Conservation (phyloP, 2,329 filamentous ascomycete species). For the Paraphoma chrysanthemicola region DNA sequence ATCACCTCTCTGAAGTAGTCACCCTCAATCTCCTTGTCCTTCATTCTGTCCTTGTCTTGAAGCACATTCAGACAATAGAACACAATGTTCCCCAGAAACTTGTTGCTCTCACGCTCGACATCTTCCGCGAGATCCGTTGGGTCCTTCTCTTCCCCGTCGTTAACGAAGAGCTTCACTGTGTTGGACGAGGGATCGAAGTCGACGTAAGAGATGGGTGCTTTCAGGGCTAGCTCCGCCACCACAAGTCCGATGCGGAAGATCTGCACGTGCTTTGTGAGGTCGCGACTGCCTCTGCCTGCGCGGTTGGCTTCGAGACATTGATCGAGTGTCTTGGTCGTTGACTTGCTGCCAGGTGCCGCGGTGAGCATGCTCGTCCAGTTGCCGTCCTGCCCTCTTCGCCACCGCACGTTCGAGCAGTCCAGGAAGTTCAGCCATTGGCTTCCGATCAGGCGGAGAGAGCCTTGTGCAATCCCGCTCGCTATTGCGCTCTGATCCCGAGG, state of each 20-base stretch:
- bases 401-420: conserved; percentile 31
- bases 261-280: conserved; percentile 28
- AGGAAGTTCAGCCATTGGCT: conserved; percentile 33
- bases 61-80: conserved; percentile 28
- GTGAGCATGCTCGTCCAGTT: conserved; percentile 34
- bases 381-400: conserved; percentile 24
- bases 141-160: conserved; percentile 20
- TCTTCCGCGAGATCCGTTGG: conserved; percentile 28
- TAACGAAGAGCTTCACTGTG: conserved; percentile 19
- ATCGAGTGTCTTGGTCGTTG: conserved; percentile 21
- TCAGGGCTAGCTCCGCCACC: conserved; percentile 30
- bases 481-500: conserved; percentile 33
- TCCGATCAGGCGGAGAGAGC: conserved; percentile 30
- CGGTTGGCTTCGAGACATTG: conserved; percentile 12
- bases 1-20: conserved; percentile 30
- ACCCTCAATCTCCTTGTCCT: conserved; percentile 23
- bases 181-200: conserved; percentile 14
- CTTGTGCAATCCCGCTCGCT: conserved; percentile 29
- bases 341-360: conserved; percentile 16
- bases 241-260: conserved; percentile 39
- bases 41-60: conserved; percentile 21
- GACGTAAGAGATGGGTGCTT: conserved; percentile 22
- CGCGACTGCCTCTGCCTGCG: conserved; percentile 9
- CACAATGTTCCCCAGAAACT: conserved; percentile 31
- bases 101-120: conserved; percentile 27